phyloP scores from a whole-genome alignment of 805 yeast species.

The Teunomyces aglyptinius region DNA sequence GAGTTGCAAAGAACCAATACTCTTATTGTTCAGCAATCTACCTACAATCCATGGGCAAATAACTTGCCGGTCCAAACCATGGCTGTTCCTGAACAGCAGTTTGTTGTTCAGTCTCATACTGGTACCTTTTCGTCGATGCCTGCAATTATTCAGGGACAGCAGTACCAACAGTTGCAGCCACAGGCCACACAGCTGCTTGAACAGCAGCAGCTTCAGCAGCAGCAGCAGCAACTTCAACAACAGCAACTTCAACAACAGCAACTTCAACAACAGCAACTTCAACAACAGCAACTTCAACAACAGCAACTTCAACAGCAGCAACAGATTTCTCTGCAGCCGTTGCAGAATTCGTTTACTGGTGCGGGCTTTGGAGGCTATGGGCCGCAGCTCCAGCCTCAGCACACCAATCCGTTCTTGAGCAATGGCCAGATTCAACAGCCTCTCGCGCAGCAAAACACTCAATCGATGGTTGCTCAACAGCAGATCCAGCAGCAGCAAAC shows the following conservation, averaged over 20 bases:
- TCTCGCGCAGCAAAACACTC: too few relatives aligned
- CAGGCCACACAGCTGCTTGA: constrained; percentile 14
- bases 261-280: neutral
- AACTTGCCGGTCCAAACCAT: constrained; percentile 21
- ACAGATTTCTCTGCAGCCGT: constrained; percentile 8
- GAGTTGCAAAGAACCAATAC: constrained; percentile 21
- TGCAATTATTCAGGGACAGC: constrained; percentile 15
- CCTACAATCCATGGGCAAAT: constrained; percentile 42
- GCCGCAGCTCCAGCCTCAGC: constrained; percentile 16
- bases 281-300: constrained; percentile 14
- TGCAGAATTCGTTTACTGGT: constrained; percentile 42
- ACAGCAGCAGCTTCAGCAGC: constrained; percentile 8
- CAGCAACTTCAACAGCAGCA: constrained; percentile 13
- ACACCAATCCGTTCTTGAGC: constrained; percentile 13
- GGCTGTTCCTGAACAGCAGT: constrained; percentile 14
- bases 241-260: constrained; percentile 13
- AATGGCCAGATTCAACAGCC: constrained; percentile 1
- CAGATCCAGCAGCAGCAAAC: constrained; percentile 5
- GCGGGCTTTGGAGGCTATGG: constrained; percentile 60
- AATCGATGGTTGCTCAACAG: neutral
- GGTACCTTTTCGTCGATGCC: constrained; percentile 11
- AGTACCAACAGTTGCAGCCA: constrained; percentile 3
- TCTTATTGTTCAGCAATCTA: constrained; percentile 37
- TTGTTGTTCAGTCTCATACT: constrained; percentile 1
- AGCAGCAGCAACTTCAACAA: constrained; percentile 10